phyloP scores from a whole-genome alignment of 2,329 filamentous ascomycete genomes.

The Bipolaris sorokiniana region DNA sequence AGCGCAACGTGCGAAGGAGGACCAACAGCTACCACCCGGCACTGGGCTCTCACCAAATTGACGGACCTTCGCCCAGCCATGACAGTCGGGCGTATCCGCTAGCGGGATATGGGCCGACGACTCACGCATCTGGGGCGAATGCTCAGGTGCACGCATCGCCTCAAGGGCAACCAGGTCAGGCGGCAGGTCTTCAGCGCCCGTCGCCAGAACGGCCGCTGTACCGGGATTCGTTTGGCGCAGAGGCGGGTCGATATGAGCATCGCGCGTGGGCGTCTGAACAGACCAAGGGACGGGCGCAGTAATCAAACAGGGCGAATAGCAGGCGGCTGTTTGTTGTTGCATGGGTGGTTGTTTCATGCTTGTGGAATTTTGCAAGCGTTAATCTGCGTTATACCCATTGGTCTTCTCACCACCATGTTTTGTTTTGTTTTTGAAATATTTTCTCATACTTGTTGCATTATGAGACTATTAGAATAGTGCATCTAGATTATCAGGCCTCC shows the following conservation, averaged over 20 bases:
- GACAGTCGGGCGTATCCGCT: conserved; percentile 29
- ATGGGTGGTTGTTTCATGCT: conserved; percentile 12
- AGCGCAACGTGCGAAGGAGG: conserved; percentile 46
- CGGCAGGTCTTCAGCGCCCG: conserved; percentile 11
- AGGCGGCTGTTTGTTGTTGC: conserved; percentile 1
- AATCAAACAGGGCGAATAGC: not conserved
- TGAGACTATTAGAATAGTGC: conserved; percentile 2
- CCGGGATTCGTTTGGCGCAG: conserved; percentile 24
- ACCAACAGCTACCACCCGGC: conserved; percentile 47
- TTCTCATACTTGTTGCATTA: too few relatives aligned
- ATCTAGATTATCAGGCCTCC: conserved; percentile 26
- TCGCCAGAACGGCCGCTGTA: conserved; percentile 19
- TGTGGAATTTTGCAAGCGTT: conserved; percentile 12
- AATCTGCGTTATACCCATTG: conserved; percentile 25
- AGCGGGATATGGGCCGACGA: conserved; percentile 28
- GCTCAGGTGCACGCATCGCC: conserved; percentile 13
- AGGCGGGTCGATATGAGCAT: conserved; percentile 33
- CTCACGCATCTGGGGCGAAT: conserved; percentile 18
- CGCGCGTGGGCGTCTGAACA: conserved; percentile 30
- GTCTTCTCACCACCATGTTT: conserved; percentile 1
- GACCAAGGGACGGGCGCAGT: conserved; percentile 16
- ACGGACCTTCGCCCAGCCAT: conserved; percentile 26
- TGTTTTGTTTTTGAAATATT: not conserved
- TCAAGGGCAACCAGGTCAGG: conserved; percentile 21
- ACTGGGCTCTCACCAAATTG: conserved; percentile 30